A percentile compares a stretch with the other conserved stretches of the same genome.
phyloP scores from a whole-genome alignment of 164 flowering plant genomes.

The Vitis labrusca region DNA sequence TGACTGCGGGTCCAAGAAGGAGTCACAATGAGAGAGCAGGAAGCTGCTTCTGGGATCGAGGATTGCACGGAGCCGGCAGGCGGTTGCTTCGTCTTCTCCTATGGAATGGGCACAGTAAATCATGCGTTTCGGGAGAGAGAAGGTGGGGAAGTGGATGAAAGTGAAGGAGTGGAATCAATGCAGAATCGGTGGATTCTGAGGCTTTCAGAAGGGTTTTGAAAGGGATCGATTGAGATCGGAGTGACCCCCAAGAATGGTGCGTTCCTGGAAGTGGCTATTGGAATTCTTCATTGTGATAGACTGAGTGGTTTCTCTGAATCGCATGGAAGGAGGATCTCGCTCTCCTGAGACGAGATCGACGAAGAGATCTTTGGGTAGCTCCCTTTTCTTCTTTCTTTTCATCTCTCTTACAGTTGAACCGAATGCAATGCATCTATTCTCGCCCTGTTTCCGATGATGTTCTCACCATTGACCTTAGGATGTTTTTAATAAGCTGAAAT shows the following conservation, averaged over 20 bases:
- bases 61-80: constrained; percentile 4
- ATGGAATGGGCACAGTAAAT: too few relatives aligned
- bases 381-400: too few relatives aligned
- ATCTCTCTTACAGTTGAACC: too few relatives aligned
- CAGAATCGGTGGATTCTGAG: constrained; percentile 60
- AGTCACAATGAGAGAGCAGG: neutral
- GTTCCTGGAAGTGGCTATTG: constrained; percentile 1
- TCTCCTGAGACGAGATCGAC: constrained; percentile 72
- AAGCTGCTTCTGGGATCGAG: neutral
- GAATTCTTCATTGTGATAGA: constrained; percentile 17
- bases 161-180: constrained; percentile 13
- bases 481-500: too few relatives aligned
- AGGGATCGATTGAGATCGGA: neutral
- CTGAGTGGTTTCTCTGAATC: constrained; percentile 25
- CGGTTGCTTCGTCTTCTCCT: too few relatives aligned
- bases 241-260: constrained; percentile 4
- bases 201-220: constrained; percentile 36
- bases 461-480: too few relatives aligned
- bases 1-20: neutral
- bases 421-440: too few relatives aligned
- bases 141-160: constrained; percentile 15
- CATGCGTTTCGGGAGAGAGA: neutral
- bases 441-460: too few relatives aligned
- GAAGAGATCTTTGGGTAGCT: constrained; percentile 42
- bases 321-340: constrained; percentile 45